A percentile compares a stretch with the other conserved stretches of the same genome.
Evolutionary conservation across 1,284 basidiomycete species (phyloP).

Genomic region (Fomitiporia mediterranea): DNA sequence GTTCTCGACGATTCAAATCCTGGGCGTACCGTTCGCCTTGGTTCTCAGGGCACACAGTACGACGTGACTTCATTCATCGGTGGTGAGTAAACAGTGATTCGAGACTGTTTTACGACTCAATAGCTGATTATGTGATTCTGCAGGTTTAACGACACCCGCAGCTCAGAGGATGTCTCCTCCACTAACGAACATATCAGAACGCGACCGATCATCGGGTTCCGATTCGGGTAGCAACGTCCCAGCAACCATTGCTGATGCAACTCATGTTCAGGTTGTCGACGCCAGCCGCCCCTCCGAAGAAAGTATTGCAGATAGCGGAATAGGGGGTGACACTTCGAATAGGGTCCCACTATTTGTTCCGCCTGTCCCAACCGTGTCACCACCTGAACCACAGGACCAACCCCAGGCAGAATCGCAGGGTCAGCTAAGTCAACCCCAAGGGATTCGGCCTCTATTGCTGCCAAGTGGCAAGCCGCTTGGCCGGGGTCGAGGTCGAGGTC

Average conservation of each 20-base stretch:
- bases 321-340: not conserved
- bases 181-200: slow-evolving; percentile 14
- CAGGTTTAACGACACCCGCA: slow-evolving; percentile 26
- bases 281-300: slow-evolving; percentile 9
- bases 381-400: not conserved
- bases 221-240: slow-evolving; percentile 15
- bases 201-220: slow-evolving; percentile 9
- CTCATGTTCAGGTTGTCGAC: slow-evolving; percentile 16
- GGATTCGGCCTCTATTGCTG: slow-evolving; percentile 4
- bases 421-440: not conserved
- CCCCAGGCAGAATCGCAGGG: not conserved
- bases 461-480: not conserved
- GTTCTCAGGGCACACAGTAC: slow-evolving; percentile 54
- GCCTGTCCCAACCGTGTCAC: not conserved
- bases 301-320: slow-evolving; percentile 5
- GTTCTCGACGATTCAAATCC: slow-evolving; percentile 23
- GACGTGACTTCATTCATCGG: slow-evolving; percentile 75
- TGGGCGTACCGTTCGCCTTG: slow-evolving; percentile 27
- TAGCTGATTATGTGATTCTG: not conserved
- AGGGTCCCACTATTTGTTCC: not conserved
- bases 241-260: slow-evolving; percentile 16
- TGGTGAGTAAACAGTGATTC: slow-evolving; percentile 36
- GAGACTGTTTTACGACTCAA: not conserved
- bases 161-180: slow-evolving; percentile 7
- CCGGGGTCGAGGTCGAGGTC: slow-evolving; percentile 8